A percentile compares a stretch with the other conserved stretches of the same genome.
Evolutionary conservation across 257 asterid genomes (phyloP).

Genomic region (Oldenlandia corymbosa): DNA sequence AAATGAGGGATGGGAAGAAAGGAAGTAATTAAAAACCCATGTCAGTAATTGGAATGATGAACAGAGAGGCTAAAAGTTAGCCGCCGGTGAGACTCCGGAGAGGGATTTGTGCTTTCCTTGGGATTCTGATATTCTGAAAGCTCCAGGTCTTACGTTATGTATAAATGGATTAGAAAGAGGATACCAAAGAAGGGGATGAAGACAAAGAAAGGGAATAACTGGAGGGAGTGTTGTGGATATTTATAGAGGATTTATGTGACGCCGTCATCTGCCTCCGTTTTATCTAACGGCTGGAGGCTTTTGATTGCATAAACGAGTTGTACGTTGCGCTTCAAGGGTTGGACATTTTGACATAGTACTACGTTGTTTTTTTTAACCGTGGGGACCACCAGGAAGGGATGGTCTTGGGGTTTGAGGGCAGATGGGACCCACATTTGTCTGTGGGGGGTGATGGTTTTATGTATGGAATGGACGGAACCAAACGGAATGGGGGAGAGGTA

Average conservation of each 20-base stretch:
- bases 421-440: conserved; percentile 63
- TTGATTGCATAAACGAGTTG: conserved; percentile 15
- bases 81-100: conserved; percentile 30
- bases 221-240: conserved; percentile 30
- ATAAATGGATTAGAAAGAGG: too few relatives aligned
- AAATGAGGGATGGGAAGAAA: background rate
- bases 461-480: too few relatives aligned
- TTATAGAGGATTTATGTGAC: conserved; percentile 51
- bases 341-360: conserved; percentile 14
- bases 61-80: conserved; percentile 8
- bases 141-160: conserved; percentile 30
- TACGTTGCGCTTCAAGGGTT: conserved; percentile 4
- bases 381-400: conserved; percentile 23
- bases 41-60: background rate
- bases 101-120: conserved; percentile 11
- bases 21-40: background rate
- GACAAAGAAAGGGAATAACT: conserved; percentile 42
- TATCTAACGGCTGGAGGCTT: conserved; percentile 44
- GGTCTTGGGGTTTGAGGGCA: conserved; percentile 48
- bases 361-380: background rate
- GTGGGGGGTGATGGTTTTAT: conserved; percentile 8
- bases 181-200: conserved; percentile 29
- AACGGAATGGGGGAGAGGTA: too few relatives aligned
- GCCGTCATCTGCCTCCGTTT: conserved; percentile 53
- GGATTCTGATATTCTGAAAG: conserved; percentile 16